Evolutionary conservation across 2,329 filamentous ascomycete genomes (phyloP), one percentile per base, ranked within the genome.

Genomic region (Penicillium sp.): DNA sequence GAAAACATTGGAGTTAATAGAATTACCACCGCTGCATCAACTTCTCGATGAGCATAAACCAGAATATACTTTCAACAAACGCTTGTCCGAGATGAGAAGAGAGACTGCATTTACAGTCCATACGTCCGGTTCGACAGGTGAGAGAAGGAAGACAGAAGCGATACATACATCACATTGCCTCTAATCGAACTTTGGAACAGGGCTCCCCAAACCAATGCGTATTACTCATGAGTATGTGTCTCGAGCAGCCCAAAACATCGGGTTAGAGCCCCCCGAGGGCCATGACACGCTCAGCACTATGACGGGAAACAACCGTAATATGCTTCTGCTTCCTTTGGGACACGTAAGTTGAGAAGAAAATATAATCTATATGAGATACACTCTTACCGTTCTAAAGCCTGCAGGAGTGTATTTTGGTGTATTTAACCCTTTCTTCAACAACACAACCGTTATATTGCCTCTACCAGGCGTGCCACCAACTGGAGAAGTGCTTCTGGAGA

Each of bases 291-390:
- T 53, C 2, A 46, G 35, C 18, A 21, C 24, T 28, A 24, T 53
- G 3, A 47, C 43, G 5, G 51, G 51, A 8, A 53, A 53, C 21
- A 53, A 53, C 30, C 24, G 51, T 20, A 53, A 53, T 18, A 28
- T 53, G 14, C 51, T 53, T 33, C 42, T 53, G n/a, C 51, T 53
- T 53, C 51, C 51, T 38, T 38, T 53, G 9, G 51, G 51, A 24
- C 51, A 53, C 47, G 51, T 53, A 38, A 47, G 42, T 47, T 40
- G 35, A 40, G 6, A 8, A 40, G 12, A 40, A 40, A 40, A 40
- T 18, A 40, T 40, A n/a, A 40, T 11, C 3, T 18, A n/a, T 40
- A 12, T 12, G 4, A 40, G 35, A 16, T 12, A 18, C 35, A 40
- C 23, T 47, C 43, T 47, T 9, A 47, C 20, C 9, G 16, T 4